phyloP scores from a whole-genome alignment of 257 asterid species.

The Solanum piurae region DNA sequence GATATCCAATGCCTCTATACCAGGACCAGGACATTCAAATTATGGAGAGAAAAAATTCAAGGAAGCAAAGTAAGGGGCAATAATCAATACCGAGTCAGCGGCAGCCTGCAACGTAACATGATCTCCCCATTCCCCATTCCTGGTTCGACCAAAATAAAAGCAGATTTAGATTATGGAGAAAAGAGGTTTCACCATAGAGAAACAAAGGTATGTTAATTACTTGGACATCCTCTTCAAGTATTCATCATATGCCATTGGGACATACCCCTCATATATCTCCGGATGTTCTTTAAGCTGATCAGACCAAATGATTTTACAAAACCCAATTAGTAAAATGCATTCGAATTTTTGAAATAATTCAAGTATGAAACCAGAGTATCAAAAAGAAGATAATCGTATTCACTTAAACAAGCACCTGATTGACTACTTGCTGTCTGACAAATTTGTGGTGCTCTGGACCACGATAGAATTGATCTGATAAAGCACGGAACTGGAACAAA shows the following conservation, averaged over 20 bases:
- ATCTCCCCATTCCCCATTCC: conserved; percentile 97
- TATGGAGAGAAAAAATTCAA: not conserved
- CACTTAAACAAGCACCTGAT: conserved; percentile 43
- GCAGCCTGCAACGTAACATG: conserved; percentile 98
- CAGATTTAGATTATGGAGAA: not conserved
- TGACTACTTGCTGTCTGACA: conserved; percentile 81
- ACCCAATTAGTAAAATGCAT: not conserved
- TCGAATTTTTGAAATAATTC: not conserved
- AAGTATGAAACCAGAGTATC: not conserved
- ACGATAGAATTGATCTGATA: conserved; percentile 91
- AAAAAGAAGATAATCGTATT: not conserved
- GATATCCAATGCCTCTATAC: not conserved
- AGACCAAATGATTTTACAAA: conserved; percentile 12
- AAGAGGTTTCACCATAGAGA: not conserved
- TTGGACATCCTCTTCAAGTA: conserved; percentile 65
- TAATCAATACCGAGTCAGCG: conserved; percentile 64
- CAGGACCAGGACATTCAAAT: not conserved
- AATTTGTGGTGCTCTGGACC: conserved; percentile 84
- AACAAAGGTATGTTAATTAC: conserved; percentile 26
- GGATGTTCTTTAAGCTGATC: conserved; percentile 78
- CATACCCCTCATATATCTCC: conserved; percentile 79
- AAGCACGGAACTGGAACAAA: conserved; percentile 50
- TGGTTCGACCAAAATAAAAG: conserved; percentile 17
- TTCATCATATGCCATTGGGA: conserved; percentile 86
- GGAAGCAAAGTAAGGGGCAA: conserved; percentile 1